Base-by-base conservation (phyloP, 2,329 filamentous ascomycete species). In the Fulvia fulva region DNA sequence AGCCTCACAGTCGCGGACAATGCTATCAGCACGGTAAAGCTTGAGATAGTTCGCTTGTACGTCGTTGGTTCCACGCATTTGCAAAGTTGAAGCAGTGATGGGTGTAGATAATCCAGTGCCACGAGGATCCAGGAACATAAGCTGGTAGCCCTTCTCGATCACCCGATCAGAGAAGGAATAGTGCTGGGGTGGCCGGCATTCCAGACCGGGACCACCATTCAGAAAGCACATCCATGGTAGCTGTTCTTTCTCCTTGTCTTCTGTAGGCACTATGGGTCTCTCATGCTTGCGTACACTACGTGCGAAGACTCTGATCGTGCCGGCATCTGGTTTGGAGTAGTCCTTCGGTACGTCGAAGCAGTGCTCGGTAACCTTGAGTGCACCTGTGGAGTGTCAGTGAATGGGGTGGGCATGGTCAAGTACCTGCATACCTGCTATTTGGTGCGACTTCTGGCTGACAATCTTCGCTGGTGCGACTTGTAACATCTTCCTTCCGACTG, bases 271-370 rank as follows among this genome's bases (percentile, higher is more conserved):
- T 86, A 77, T 66, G 86, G 89, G 55, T 82, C 78, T 16, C 87
- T 89, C 54, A 84, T 87, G 53, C 91, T 87, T 9, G 84, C 91
- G 73, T 96, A 97, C 34, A 97, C 79, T 46, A 19, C 43, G 52
- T 49, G 37, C 83, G 73, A 96, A 96, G 34, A 97, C 79, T 56
- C 83, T 84, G 61, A 97, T 80, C 5, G 78, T 84, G 50, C 82
- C 83, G 47, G 81, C 82, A 14, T 66, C 55, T 1, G 85, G 85
- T 55, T 86, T 82, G 61, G 76, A 75, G 74, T 96, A 89, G 76
- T 96, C 89, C 61, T 90, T 81, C 3, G 92, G 91, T 11, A 96
- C 91, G 65, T 90, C 83, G 74, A 96, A 96, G 78, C 91, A 88
- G 68, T 93, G 82, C 72, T 96, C 91, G 1, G 88, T 88, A 60